Evolutionary conservation across 2,329 filamentous ascomycete genomes (phyloP).

Genomic region (Colletotrichum nymphaeae): DNA sequence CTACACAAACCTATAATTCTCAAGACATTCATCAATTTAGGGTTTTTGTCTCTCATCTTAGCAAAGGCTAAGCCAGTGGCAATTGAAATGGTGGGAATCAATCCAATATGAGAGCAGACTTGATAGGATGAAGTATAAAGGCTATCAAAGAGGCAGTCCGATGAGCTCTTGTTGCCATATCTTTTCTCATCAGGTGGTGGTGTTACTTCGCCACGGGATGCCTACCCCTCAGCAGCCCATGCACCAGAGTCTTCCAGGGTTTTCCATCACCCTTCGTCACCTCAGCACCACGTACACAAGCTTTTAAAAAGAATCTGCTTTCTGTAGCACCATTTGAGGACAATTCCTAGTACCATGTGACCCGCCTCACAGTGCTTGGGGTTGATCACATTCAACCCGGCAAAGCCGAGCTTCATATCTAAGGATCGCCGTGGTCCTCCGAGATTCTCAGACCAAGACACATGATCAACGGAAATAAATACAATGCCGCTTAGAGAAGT

Average conservation of each 20-base stretch:
- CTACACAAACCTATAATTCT: fast-evolving
- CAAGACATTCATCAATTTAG: too few relatives aligned
- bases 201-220: neutral
- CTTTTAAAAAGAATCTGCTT: too few relatives aligned
- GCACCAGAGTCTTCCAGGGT: neutral
- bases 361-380: neutral
- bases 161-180: neutral
- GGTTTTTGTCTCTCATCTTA: too few relatives aligned
- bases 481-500: neutral
- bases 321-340: neutral
- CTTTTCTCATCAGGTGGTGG: neutral
- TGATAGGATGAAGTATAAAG: too few relatives aligned
- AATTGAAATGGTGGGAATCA: too few relatives aligned
- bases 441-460: neutral
- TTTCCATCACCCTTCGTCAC: neutral
- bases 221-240: conserved; percentile 14
- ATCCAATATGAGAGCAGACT: too few relatives aligned
- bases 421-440: neutral
- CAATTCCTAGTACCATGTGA: neutral
- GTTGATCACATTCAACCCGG: neutral
- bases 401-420: neutral
- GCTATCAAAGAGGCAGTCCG: neutral
- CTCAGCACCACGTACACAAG: neutral
- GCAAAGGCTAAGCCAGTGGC: too few relatives aligned
- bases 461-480: neutral